phyloP scores from a whole-genome alignment of 768 basidiomycete genomes.

The Guyanaporus albipodus region DNA sequence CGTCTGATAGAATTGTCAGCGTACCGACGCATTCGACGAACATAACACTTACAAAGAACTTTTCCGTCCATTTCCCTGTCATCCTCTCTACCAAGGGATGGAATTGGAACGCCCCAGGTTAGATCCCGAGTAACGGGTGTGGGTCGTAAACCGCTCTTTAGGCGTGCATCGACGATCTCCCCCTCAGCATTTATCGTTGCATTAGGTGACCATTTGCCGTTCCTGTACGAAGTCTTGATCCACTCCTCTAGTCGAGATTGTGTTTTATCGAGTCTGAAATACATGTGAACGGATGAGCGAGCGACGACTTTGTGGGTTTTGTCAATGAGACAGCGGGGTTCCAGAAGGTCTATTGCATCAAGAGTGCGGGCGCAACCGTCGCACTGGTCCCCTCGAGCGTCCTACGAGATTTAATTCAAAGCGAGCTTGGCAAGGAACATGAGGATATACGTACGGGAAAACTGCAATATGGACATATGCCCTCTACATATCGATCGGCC shows the following conservation, averaged over 20 bases:
- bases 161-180: slow-evolving; percentile 81
- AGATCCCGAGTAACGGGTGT: slow-evolving; percentile 93
- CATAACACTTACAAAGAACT: slow-evolving; percentile 78
- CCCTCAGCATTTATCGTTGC: slow-evolving; percentile 86
- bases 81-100: slow-evolving; percentile 64
- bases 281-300: slow-evolving; percentile 84
- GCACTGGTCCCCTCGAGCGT: slow-evolving; percentile 98
- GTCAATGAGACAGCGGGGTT: slow-evolving; percentile 90
- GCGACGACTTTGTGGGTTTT: slow-evolving; percentile 75
- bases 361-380: slow-evolving; percentile 90
- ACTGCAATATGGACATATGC: slow-evolving; percentile 92
- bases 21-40: slow-evolving; percentile 1
- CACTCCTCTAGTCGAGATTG: slow-evolving; percentile 84
- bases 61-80: slow-evolving; percentile 87
- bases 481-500: slow-evolving; percentile 97
- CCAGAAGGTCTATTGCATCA: slow-evolving; percentile 88
- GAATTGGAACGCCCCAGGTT: slow-evolving; percentile 95
- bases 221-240: slow-evolving; percentile 74
- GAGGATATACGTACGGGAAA: slow-evolving; percentile 55
- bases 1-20: slow-evolving; percentile 49
- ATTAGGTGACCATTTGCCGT: slow-evolving; percentile 91
- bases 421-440: not conserved
- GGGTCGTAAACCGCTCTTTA: slow-evolving; percentile 81
- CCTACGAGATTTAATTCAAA: slow-evolving; percentile 41
- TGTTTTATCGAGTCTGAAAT: slow-evolving; percentile 77